Percentiles rank a stretch among this genome's conserved stretches.
Evolutionary conservation across 176 grass and related monocot genomes (phyloP).

Genomic region (Microstegium vimineum): DNA sequence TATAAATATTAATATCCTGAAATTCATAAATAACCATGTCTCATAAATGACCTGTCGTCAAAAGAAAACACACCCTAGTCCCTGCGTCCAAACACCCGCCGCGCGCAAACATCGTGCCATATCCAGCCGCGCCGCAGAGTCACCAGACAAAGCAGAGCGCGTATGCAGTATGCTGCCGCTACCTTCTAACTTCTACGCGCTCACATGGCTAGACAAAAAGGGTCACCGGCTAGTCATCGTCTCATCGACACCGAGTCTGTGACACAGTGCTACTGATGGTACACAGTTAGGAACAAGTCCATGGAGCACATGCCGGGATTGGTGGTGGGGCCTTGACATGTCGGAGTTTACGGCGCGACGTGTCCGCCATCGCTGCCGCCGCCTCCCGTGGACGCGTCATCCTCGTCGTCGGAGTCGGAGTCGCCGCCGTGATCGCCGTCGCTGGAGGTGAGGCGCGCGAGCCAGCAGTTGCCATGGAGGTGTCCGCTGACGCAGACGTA

Average conservation of each 20-base stretch:
- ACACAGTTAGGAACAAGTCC: background rate
- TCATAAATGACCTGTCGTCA: too few relatives aligned
- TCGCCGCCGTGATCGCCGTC: slow-evolving; percentile 12
- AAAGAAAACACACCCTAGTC: too few relatives aligned
- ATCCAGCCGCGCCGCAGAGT: background rate
- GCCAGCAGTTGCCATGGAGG: slow-evolving; percentile 84
- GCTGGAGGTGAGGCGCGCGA: slow-evolving; percentile 59
- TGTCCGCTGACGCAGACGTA: slow-evolving; percentile 89
- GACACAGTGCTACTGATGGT: background rate
- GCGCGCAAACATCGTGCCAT: background rate
- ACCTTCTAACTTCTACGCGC: too few relatives aligned
- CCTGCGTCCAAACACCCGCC: too few relatives aligned
- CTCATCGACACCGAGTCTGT: too few relatives aligned
- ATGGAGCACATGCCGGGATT: background rate
- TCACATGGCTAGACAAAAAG: too few relatives aligned
- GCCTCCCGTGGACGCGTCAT: background rate
- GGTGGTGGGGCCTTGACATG: background rate
- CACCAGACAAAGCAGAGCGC: background rate
- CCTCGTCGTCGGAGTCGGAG: background rate
- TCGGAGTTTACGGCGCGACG: background rate
- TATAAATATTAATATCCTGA: too few relatives aligned
- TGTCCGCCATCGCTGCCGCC: background rate
- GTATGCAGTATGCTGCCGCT: too few relatives aligned
- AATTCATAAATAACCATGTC: too few relatives aligned
- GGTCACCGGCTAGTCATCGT: too few relatives aligned